phyloP scores from a whole-genome alignment of 208 protist species.

The Entamoeba moshkovskii region DNA sequence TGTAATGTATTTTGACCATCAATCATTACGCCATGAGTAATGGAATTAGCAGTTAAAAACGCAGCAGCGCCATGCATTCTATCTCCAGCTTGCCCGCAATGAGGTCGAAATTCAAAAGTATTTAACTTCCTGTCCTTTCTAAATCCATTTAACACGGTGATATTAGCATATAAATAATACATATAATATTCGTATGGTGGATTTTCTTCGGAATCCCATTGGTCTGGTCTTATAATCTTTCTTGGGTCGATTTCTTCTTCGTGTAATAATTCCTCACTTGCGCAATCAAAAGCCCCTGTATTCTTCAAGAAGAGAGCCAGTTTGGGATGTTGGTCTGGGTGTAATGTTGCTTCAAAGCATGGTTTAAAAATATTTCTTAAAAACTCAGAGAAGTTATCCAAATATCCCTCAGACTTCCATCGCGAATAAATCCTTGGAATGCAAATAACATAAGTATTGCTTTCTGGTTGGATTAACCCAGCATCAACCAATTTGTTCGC shows the following conservation, averaged over 20 bases:
- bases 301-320: slow-evolving; percentile 83
- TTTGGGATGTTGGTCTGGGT: slow-evolving; percentile 75
- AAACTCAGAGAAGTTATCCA: slow-evolving; percentile 1
- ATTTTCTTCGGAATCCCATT: slow-evolving; percentile 76
- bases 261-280: slow-evolving; percentile 85
- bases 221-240: slow-evolving; percentile 50
- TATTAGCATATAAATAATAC: slow-evolving; percentile 95
- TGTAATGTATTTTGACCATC: slow-evolving; percentile 61
- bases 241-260: slow-evolving; percentile 40
- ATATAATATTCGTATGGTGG: slow-evolving; percentile 94
- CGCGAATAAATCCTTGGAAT: slow-evolving; percentile 16
- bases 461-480: neutral
- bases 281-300: slow-evolving; percentile 80
- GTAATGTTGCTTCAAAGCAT: slow-evolving; percentile 81
- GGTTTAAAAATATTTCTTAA: slow-evolving; percentile 71
- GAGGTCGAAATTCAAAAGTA: slow-evolving; percentile 81
- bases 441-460: slow-evolving; percentile 7
- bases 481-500: neutral
- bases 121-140: slow-evolving; percentile 59
- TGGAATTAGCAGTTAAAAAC: slow-evolving; percentile 56
- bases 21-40: slow-evolving; percentile 63
- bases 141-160: slow-evolving; percentile 83
- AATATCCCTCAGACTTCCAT: neutral
- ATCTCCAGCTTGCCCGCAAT: slow-evolving; percentile 62
- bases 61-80: slow-evolving; percentile 66